phyloP scores from a whole-genome alignment of 352 stramenopile species.

The Globisporangium parvum region DNA sequence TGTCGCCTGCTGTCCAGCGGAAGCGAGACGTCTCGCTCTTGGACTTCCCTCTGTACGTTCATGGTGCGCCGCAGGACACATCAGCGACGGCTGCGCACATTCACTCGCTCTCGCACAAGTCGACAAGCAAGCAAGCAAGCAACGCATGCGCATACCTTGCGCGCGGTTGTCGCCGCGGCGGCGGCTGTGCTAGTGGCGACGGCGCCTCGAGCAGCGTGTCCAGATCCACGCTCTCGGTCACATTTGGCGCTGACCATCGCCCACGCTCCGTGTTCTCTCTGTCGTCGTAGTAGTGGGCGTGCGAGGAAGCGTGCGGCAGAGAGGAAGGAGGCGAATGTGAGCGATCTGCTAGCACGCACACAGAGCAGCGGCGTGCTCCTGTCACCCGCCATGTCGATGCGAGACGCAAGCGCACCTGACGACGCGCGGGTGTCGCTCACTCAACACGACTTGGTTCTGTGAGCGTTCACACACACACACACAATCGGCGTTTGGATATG shows the following conservation, averaged over 20 bases:
- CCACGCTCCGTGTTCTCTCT: conserved; percentile 27
- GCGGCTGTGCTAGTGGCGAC: conserved; percentile 28
- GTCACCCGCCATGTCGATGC: too few species aligned
- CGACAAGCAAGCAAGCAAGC: not conserved
- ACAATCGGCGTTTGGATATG: too few species aligned
- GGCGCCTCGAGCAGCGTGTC: conserved; percentile 73
- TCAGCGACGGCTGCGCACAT: not conserved
- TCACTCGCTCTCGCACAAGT: not conserved
- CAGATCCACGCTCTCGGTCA: conserved; percentile 61
- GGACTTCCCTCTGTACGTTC: conserved; percentile 17
- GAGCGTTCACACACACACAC: not conserved
- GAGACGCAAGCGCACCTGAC: conserved; percentile 42
- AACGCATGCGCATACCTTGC: conserved; percentile 35
- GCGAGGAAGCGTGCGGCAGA: too few species aligned
- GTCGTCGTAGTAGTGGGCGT: too few species aligned
- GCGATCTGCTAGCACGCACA: not conserved
- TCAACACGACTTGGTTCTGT: conserved; percentile 65
- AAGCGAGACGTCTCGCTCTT: conserved; percentile 28
- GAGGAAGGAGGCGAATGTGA: not conserved
- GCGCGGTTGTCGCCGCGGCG: conserved; percentile 24
- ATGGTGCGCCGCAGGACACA: not conserved
- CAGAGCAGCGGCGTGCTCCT: not conserved
- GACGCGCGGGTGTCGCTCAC: conserved; percentile 33
- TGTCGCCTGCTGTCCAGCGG: conserved; percentile 18
- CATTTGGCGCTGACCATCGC: conserved; percentile 67